Base-by-base conservation (phyloP, 306 rosid species). In the Luffa acutangula region DNA sequence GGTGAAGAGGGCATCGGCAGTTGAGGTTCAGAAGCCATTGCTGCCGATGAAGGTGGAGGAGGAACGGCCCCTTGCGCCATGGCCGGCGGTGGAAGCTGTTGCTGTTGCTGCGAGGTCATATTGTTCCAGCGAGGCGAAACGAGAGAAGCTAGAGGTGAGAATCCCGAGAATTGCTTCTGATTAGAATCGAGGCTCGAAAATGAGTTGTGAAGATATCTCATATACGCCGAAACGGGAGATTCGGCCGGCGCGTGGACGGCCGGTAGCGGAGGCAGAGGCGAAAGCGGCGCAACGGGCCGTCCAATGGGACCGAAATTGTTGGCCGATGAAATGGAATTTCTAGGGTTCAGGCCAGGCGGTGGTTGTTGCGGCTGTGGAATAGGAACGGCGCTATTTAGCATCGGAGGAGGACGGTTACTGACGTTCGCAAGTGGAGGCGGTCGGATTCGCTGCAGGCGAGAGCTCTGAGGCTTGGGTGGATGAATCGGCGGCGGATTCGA, bases 391-490 rank as follows among this genome's bases (percentile, higher is more conserved):
- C 58, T 41, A 79, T 85, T 83, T 10, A 91, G 81, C 70, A 89
- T 14, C 37, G 90, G 78, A 0, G 91, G 85, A 0, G 93, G 98
- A 10, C 96, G 97, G 81, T 85, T 84, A 79, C 77, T 84, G 63
- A 95, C 81, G 18, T 90, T 97, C 2, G 89, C 89, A 20, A 95
- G 87, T 3, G 99, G 99, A 4, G 99, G 98, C 60, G 99, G 99
- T 1, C 99, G 97, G 53, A 96, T 96, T 42, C 96, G 86, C 84
- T 96, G 99, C 59, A 96, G 93, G 39, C 99, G 97, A 5, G 98
- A 93, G 83, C 96, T 91, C 10, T 87, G 90, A 0, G 96, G 90
- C 82, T 90, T 93, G 3, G 98, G 99, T 3, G 85, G 94, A 25
- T 93, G 94, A 82, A 92, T 86, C 14, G 96, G 78, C 60, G 93